These are phyloP conservation scores for Podaxis sp. DNA, from an alignment of 768 basidiomycete genomes.

Conservation along the genomic window DNA sequence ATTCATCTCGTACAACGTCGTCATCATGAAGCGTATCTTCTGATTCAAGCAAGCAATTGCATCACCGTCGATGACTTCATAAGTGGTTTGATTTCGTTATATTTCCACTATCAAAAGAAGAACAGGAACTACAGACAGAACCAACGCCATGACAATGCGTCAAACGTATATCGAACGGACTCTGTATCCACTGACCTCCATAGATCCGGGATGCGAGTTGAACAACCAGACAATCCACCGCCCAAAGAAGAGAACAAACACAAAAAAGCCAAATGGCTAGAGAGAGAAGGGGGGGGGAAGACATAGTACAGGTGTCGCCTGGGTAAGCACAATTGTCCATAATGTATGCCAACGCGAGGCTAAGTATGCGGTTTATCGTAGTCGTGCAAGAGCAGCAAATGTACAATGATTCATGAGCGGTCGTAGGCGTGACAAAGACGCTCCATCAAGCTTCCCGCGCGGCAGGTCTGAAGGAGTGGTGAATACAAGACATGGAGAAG, in stretches of 20 bases:
- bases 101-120: constrained; percentile 1
- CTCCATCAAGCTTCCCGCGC: constrained; percentile 14
- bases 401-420: constrained; percentile 12
- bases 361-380: constrained; percentile 11
- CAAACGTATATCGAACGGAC: constrained; percentile 6
- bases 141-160: not conserved
- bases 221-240: constrained; percentile 18
- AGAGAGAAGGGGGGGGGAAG: not conserved
- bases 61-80: constrained; percentile 13
- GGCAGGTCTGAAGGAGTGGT: constrained; percentile 13
- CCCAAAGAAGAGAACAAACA: constrained; percentile 18
- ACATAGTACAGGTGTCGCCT: constrained; percentile 9
- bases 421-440: constrained; percentile 6
- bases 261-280: constrained; percentile 2
- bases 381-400: constrained; percentile 4
- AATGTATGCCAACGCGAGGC: constrained; percentile 4
- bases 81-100: not conserved
- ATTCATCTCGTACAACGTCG: not conserved
- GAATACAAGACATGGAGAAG: not conserved
- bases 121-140: constrained; percentile 7
- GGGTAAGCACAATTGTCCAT: constrained; percentile 2
- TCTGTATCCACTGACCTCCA: constrained; percentile 6
- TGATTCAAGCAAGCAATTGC: not conserved
- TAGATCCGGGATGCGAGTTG: not conserved
- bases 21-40: not conserved